Evolutionary conservation across 2,329 filamentous ascomycete species (phyloP), one percentile per base, ranked within the genome.

Genomic region (Botrytis paeoniae): DNA sequence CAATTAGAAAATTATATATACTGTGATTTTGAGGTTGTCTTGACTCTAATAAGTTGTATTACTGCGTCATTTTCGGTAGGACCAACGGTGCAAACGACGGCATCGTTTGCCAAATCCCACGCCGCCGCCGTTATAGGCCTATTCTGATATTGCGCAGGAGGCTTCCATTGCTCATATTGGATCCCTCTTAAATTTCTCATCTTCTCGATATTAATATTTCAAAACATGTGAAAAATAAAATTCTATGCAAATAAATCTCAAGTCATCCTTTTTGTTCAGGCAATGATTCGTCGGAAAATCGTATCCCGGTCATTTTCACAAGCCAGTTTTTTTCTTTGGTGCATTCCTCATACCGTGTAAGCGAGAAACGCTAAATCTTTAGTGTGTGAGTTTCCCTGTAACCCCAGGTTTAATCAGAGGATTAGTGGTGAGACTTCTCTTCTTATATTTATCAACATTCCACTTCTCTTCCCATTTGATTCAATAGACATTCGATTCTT

Each of bases 131-230:
- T 92, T 79, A 96, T 85, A 75, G 87, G 86, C 73, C 91, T 84
- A 57, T 75, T 78, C 29, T 77, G 70, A 62, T 79, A 78, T 74
- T 88, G 86, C 75, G 86, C 82, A 70, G 87, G 85, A 76, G 90
- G 85, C 77, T 84, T 87, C 84, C 91, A 91, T 81, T 89, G 85
- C 78, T 88, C 87, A 81, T 93, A 91, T 80, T 88, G 89, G 79
- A 94, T 89, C 81, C 91, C 94, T 83, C 89, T 91, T 78, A 98
- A 87, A 83, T 98, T 98, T 81, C 93, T 92, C 95, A 98, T 98
- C 61, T 78, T 80, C 32, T 57, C 57, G 62, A 66, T 70, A 62
- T 70, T 25, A 64, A 61, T 72, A 69, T 61, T 16, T 32, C 69
- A 65, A 41, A 39, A 39, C 25, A 71, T 51, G 37, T 63, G 25